Base-by-base conservation (phyloP, 2,329 filamentous ascomycete species). In the Zymoseptoria crescenta region DNA sequence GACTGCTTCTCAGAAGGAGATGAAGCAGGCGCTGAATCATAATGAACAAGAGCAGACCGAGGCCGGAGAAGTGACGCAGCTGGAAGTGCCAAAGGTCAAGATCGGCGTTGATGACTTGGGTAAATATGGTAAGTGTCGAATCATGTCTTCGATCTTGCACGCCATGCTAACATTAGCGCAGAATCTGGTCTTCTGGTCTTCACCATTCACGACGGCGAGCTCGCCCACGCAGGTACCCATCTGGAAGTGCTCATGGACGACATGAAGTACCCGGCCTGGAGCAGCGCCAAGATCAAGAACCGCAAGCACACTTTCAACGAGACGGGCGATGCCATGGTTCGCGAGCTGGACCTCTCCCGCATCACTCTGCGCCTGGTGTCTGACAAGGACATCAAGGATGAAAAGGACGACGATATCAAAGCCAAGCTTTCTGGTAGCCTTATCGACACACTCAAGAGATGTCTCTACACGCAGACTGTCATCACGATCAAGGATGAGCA, bases 341-440 rank as follows among this genome's bases (percentile, higher is more conserved):
- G 94, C 62, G 94, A 99, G 74, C 81, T 99, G n/a, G 95, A 99
- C 64, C 92, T 96, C 68, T 99, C 94, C 2, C 89, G 88, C 65
- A 85, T 99, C 59, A 97, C 92, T 0, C 81, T 99, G 64, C 89
- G 91, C 59, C 81, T 96, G 53, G 86, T 91, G 50, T 88, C 93
- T 69, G 91, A 91, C 72, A 81, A 84, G 16, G 88, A 96, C 65
- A 84, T 83, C 68, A 86, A 87, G 63, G 84, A 88, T 53, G 86
- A 81, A 49, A 76, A 82, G 16, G 83, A 87, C 56, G 87, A 96
- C 50, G 80, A 90, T 64, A 85, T 88, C 29, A 81, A 96, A 65
- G 90, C 91, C 10, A 91, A 89, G 65, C 77, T 99, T 62, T 85
- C 86, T 49, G 94, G 93, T 41, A 88, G 89, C 64, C 97, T 94